Percentiles rank a stretch among this genome's conserved stretches.
These are phyloP conservation scores for Leishmania braziliensis DNA, from an alignment of 208 protist species.

Conservation along the genomic window DNA sequence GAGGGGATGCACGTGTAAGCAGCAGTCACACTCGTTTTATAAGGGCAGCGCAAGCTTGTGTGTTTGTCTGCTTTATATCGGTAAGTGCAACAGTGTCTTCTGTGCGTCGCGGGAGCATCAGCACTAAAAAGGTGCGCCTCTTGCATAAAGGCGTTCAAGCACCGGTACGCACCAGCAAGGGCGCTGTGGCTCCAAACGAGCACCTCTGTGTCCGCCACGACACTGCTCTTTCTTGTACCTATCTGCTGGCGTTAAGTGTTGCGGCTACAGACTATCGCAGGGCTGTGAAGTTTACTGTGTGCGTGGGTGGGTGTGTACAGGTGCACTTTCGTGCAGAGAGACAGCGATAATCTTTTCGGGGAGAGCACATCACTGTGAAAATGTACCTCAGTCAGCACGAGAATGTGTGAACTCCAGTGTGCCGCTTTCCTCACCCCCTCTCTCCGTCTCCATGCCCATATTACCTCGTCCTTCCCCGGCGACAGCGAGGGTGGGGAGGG, in stretches of 20 bases:
- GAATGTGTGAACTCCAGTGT: background rate
- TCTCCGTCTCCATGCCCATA: background rate
- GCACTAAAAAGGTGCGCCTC: background rate
- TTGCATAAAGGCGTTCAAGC: background rate
- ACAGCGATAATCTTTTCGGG: background rate
- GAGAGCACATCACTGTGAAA: background rate
- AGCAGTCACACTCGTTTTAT: background rate
- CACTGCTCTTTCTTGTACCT: background rate
- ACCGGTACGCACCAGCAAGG: background rate
- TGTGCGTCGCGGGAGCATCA: background rate
- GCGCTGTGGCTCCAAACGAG: background rate
- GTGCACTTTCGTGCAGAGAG: background rate
- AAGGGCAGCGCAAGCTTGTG: no score
- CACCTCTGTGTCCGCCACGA: background rate
- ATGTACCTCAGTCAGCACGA: background rate
- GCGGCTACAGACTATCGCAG: background rate
- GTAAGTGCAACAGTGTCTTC: background rate
- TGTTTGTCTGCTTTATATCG: background rate
- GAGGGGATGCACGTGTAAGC: background rate
- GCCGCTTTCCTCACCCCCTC: background rate
- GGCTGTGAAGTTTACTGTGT: background rate
- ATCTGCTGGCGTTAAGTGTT: background rate
- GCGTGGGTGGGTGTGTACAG: background rate
- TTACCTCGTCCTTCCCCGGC: background rate
- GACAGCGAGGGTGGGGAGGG: background rate